Evolutionary conservation across 2,329 filamentous ascomycete genomes (phyloP).

Genomic region (Pseudocercospora musae): DNA sequence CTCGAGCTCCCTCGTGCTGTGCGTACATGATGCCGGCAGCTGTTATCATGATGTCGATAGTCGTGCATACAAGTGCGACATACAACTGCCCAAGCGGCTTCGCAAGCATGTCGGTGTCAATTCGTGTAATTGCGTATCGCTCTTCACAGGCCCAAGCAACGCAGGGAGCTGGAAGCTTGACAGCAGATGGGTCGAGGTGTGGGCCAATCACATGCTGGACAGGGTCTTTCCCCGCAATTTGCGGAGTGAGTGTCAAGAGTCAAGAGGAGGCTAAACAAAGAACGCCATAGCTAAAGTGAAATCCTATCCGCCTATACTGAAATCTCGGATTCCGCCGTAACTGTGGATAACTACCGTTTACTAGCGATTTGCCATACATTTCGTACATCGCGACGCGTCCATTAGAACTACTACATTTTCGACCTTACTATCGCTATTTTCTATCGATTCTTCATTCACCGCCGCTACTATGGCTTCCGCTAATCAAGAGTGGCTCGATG

Average conservation of each 20-base stretch:
- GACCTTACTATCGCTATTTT: too few relatives aligned
- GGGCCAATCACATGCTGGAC: neutral
- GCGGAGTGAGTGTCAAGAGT: neutral
- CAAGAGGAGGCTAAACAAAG: constrained; percentile 2
- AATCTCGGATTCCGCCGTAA: too few relatives aligned
- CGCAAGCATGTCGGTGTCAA: constrained; percentile 15
- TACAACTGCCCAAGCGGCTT: neutral
- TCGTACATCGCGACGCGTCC: too few relatives aligned
- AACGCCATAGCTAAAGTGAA: too few relatives aligned
- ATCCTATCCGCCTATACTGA: too few relatives aligned
- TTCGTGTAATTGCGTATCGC: constrained; percentile 13
- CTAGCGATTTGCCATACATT: too few relatives aligned
- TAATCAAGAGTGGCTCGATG: too few relatives aligned
- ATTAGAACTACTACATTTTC: too few relatives aligned
- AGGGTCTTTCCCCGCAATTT: constrained; percentile 11
- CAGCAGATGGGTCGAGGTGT: neutral
- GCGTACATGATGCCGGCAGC: neutral
- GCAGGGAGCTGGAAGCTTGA: neutral
- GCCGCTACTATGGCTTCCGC: too few relatives aligned
- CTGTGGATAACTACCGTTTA: too few relatives aligned
- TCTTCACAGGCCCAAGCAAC: neutral
- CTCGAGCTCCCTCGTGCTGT: neutral
- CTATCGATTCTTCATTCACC: too few relatives aligned
- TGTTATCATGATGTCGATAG: neutral
- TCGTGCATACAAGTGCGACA: neutral